Evolutionary conservation across 2,329 filamentous ascomycete species (phyloP).

Genomic region (Pyrenochaeta sp.): DNA sequence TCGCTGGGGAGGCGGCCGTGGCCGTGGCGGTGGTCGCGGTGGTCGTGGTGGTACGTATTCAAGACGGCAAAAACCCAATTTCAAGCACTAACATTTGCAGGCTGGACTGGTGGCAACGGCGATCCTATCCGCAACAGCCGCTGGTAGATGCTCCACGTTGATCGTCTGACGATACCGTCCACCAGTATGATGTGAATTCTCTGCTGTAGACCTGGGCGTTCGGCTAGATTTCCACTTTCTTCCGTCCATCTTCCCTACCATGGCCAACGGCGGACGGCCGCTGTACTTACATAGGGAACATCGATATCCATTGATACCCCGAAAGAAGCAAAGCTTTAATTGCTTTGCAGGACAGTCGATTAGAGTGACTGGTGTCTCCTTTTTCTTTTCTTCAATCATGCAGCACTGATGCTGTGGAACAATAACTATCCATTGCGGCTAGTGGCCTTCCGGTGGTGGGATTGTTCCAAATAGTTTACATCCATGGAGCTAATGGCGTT

Average conservation of each 20-base stretch:
- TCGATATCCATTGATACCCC: conserved; percentile 42
- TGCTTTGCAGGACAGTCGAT: conserved; percentile 17
- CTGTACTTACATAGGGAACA: conserved; percentile 19
- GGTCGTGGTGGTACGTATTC: conserved; percentile 57
- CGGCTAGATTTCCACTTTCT: conserved; percentile 32
- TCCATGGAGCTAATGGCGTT: conserved; percentile 34
- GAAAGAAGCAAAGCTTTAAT: conserved; percentile 28
- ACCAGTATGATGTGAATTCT: conserved; percentile 15
- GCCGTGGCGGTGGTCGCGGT: conserved; percentile 70
- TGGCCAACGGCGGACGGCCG: conserved; percentile 9
- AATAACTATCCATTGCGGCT: conserved; percentile 5
- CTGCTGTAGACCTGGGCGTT: conserved; percentile 30
- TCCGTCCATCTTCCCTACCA: conserved; percentile 16
- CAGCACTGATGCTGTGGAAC: conserved; percentile 11
- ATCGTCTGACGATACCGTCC: no score
- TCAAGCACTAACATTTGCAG: conserved; percentile 37
- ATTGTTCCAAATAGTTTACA: conserved; percentile 22
- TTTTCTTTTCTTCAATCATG: conserved; percentile 18
- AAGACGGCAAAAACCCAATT: no score
- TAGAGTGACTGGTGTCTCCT: conserved; percentile 43
- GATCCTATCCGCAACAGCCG: conserved; percentile 51
- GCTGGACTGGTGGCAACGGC: conserved; percentile 49
- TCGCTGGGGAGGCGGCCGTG: conserved; percentile 72
- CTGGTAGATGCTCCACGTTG: conserved; percentile 42
- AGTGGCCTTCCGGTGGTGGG: conserved; percentile 7